Conservation (phyloP, 139 green algal genomes). For the Chlamydomonas sphaeroides region DNA sequence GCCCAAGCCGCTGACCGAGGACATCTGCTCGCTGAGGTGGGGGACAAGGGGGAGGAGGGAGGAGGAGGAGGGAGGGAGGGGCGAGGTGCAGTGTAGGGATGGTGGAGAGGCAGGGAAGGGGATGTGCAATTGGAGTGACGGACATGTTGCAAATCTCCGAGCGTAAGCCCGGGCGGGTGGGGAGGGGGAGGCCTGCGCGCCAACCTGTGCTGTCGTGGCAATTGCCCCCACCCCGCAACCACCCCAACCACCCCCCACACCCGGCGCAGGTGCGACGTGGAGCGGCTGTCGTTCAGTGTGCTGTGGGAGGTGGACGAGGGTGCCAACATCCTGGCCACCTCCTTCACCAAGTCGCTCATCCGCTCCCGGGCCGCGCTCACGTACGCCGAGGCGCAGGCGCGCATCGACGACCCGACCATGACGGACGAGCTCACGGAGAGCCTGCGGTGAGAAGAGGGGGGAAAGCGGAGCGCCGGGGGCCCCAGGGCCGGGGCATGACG, state of each 20-base stretch:
- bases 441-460: constrained; percentile 66
- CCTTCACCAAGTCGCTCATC: constrained; percentile 92
- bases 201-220: too few species aligned
- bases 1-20: constrained; percentile 91
- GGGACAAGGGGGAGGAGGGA: background rate
- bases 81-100: too few species aligned
- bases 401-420: constrained; percentile 88
- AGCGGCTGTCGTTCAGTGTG: constrained; percentile 92
- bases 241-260: background rate
- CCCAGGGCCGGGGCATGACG: too few species aligned
- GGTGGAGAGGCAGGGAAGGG: too few species aligned
- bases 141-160: too few species aligned
- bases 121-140: too few species aligned
- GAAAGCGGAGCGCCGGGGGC: too few species aligned
- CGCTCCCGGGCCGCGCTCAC: constrained; percentile 82
- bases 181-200: too few species aligned
- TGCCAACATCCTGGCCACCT: constrained; percentile 62
- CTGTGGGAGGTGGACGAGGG: constrained; percentile 91
- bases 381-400: constrained; percentile 91
- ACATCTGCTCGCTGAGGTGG: constrained; percentile 88
- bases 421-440: constrained; percentile 77
- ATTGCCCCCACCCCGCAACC: too few species aligned
- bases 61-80: too few species aligned
- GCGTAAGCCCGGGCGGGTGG: too few species aligned
- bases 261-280: constrained; percentile 65